Evolutionary conservation across 805 yeast genomes (phyloP).

Genomic region (Lipomyces sp.): DNA sequence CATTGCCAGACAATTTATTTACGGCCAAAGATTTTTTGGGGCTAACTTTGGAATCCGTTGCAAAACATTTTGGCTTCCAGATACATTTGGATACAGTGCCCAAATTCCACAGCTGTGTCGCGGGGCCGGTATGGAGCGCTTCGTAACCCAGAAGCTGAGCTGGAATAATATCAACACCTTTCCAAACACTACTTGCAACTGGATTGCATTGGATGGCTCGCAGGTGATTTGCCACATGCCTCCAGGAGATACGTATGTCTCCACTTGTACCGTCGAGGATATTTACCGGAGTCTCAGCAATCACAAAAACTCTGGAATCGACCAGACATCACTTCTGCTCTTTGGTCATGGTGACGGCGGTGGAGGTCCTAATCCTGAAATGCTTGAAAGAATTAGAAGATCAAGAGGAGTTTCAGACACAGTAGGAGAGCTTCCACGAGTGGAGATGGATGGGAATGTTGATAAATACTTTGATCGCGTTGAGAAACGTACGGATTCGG

Average conservation of each 20-base stretch:
- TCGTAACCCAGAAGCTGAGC: slow-evolving; percentile 88
- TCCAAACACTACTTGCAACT: slow-evolving; percentile 89
- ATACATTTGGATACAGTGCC: slow-evolving; percentile 94
- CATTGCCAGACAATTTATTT: slow-evolving; percentile 79
- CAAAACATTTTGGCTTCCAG: slow-evolving; percentile 91
- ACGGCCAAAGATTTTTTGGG: slow-evolving; percentile 86
- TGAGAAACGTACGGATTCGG: slow-evolving; percentile 64
- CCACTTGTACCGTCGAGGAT: slow-evolving; percentile 78
- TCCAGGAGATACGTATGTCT: slow-evolving; percentile 81
- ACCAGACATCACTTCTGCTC: slow-evolving; percentile 77
- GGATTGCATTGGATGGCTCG: slow-evolving; percentile 89
- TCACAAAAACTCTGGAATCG: slow-evolving; percentile 81
- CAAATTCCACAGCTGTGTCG: slow-evolving; percentile 94
- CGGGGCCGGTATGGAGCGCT: slow-evolving; percentile 77
- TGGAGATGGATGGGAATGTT: slow-evolving; percentile 77
- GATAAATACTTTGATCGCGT: slow-evolving; percentile 77
- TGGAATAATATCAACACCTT: slow-evolving; percentile 95
- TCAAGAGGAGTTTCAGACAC: slow-evolving; percentile 85
- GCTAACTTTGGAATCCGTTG: slow-evolving; percentile 78
- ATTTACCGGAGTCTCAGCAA: slow-evolving; percentile 91
- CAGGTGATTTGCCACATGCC: slow-evolving; percentile 98
- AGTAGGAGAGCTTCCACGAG: slow-evolving; percentile 78
- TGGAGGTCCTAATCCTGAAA: slow-evolving; percentile 94
- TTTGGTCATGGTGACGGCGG: slow-evolving; percentile 99
- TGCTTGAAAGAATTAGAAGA: slow-evolving; percentile 90